Conservation (phyloP, 2,329 filamentous ascomycete species). For the Eutypella sp. region DNA sequence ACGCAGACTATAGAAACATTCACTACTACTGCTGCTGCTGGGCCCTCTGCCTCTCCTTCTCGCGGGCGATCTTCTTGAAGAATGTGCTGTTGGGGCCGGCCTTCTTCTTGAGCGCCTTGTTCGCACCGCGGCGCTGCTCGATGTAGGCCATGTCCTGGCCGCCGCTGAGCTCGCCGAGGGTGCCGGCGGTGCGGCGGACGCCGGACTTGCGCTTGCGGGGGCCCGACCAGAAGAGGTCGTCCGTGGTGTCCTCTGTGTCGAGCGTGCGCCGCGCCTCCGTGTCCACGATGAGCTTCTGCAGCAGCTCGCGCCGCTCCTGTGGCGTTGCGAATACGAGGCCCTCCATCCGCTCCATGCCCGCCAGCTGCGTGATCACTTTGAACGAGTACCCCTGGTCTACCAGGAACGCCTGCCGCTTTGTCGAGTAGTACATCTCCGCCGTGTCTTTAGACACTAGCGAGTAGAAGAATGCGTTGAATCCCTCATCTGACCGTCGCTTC, state of each 20-base stretch:
- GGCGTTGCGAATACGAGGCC: constrained; percentile 76
- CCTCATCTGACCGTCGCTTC: constrained; percentile 93
- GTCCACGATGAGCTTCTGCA: constrained; percentile 85
- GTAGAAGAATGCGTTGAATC: constrained; percentile 99
- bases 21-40: no score
- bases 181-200: constrained; percentile 76
- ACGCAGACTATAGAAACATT: no score
- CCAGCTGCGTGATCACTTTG: constrained; percentile 94
- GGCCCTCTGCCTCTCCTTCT: constrained; percentile 47
- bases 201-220: constrained; percentile 43
- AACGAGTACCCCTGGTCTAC: constrained; percentile 98
- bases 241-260: constrained; percentile 62
- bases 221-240: constrained; percentile 33
- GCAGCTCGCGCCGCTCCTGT: constrained; percentile 74
- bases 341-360: constrained; percentile 81
- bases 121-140: constrained; percentile 71
- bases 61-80: constrained; percentile 62
- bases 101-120: constrained; percentile 62
- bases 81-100: constrained; percentile 52
- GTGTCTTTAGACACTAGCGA: constrained; percentile 96
- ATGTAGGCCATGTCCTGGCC: constrained; percentile 97
- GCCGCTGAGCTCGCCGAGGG: constrained; percentile 78
- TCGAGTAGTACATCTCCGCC: constrained; percentile 95
- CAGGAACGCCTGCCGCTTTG: constrained; percentile 92
- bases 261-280: constrained; percentile 61